Conservation (phyloP, 192 early-diverging fungal species). For the Mortierella hygrophila region DNA sequence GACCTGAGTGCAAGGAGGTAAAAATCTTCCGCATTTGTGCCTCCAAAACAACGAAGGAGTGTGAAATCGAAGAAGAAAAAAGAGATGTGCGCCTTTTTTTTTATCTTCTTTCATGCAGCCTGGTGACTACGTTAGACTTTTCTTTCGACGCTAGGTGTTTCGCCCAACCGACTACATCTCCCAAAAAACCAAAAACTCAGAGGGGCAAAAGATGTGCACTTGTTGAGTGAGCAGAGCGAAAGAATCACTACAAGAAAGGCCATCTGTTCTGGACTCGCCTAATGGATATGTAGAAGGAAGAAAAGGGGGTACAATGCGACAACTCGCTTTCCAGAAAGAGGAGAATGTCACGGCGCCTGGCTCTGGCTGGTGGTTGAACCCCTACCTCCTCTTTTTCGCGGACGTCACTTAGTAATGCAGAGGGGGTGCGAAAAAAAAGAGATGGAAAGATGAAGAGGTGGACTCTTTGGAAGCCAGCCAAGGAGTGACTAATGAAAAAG, state of each 20-base stretch:
- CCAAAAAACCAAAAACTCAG: neutral
- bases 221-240: neutral
- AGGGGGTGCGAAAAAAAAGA: constrained; percentile 3
- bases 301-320: neutral
- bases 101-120: neutral
- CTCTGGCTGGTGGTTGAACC: neutral
- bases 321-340: neutral
- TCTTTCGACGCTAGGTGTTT: neutral
- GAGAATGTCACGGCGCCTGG: neutral
- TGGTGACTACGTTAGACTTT: neutral
- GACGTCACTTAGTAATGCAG: neutral
- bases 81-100: neutral
- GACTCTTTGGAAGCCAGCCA: neutral
- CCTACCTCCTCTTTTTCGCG: neutral
- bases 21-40: neutral
- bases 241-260: neutral
- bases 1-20: neutral
- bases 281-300: neutral
- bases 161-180: neutral
- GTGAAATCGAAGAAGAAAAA: neutral
- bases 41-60: neutral
- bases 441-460: neutral
- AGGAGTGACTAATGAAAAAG: constrained; percentile 1
- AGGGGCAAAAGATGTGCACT: neutral
- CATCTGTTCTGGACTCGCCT: neutral